phyloP scores from a whole-genome alignment of 2,329 filamentous ascomycete species.

The Apiospora marii region DNA sequence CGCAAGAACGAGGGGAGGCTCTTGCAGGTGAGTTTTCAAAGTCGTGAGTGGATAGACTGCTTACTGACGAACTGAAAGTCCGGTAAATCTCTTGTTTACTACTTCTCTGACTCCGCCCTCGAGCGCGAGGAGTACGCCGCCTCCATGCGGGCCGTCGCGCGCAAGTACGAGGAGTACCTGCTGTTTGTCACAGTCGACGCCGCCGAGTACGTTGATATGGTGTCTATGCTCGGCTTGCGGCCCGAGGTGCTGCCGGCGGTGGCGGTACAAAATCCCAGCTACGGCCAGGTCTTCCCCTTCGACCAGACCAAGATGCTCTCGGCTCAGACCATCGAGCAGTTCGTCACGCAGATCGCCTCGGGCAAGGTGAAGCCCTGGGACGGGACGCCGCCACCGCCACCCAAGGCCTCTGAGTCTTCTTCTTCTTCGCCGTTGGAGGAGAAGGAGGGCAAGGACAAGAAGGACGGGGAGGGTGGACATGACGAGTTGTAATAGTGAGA shows the following conservation, averaged over 20 bases:
- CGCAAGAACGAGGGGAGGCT: constrained; percentile 53
- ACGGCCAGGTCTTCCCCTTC: constrained; percentile 53
- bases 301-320: constrained; percentile 39
- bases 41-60: not conserved
- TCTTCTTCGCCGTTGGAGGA: constrained; percentile 25
- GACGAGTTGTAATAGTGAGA: constrained; percentile 36
- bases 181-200: constrained; percentile 57
- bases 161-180: constrained; percentile 55
- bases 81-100: constrained; percentile 49
- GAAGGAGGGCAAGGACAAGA: constrained; percentile 14
- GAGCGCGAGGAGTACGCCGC: constrained; percentile 47
- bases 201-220: constrained; percentile 54
- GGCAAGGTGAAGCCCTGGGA: constrained; percentile 52
- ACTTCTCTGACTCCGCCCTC: constrained; percentile 41
- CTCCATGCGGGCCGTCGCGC: constrained; percentile 50
- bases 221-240: constrained; percentile 47
- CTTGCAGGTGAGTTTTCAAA: constrained; percentile 43
- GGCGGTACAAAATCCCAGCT: constrained; percentile 54
- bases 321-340: constrained; percentile 48
- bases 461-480: constrained; percentile 26
- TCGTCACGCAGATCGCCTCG: constrained; percentile 53
- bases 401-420: not conserved
- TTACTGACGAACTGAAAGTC: constrained; percentile 36
- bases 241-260: constrained; percentile 42
- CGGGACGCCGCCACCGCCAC: constrained; percentile 29